Base-by-base conservation (phyloP, 306 rosid genomes). In the Ceratonia siliqua region DNA sequence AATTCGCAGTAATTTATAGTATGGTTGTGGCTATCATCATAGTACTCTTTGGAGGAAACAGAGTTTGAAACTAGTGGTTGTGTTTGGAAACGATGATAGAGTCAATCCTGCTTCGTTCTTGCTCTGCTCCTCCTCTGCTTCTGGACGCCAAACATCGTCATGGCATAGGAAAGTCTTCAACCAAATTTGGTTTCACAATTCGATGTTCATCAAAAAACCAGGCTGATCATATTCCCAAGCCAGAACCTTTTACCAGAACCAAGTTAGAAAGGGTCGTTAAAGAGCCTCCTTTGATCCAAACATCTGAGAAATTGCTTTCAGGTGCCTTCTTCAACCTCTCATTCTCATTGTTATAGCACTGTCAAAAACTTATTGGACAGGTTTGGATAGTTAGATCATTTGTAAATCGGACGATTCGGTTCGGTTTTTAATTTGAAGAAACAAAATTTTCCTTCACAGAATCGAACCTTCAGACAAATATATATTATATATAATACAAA, bases 171-270 rank as follows among this genome's bases (percentile, higher is more conserved):
- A 66, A 70, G 2, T 18, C 80, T 13, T 46, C 80, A 25, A 5
- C 84, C n/a, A 74, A 67, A 13, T 48, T 68, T 13, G 69, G 78
- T 50, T 73, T 80, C 38, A 15, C 82, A 8, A 24, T 85, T 12
- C 55, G 72, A 62, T 82, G 79, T 53, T 55, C 84, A 30, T 82
- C 89, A 12, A 80, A 82, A 56, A 78, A 4, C 76, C 78, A 68
- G 5, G 49, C 78, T n/a, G n/a, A n/a, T 49, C 36, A 22, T 45
- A 78, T 87, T 27, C 91, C 89, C 1, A 87, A 87, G 74, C 91
- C 80, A 58, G 67, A 81, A 79, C 89, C 91, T 6, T 87, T 85
- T 74, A 80, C 85, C 84, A 84, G 89, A 25, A 9, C 84, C 22
- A 80, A 62, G 79, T 57, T 80, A 9, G 83, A 85, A 3, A 83